Conservation (phyloP, 2,329 filamentous ascomycete genomes). For the Rasamsonia emersonii region DNA sequence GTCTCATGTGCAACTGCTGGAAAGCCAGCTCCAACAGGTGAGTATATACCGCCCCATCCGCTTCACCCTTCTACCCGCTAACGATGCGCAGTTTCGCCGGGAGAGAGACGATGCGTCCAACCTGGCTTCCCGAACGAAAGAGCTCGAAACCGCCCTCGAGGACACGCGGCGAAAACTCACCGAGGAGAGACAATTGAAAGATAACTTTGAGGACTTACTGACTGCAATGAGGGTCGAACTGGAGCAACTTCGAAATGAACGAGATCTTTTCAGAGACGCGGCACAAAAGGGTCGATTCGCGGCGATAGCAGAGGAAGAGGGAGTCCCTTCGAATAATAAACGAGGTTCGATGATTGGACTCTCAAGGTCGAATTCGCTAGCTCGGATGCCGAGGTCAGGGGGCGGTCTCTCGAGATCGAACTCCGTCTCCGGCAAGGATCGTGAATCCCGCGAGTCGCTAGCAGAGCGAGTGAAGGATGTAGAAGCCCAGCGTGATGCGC, state of each 20-base stretch:
- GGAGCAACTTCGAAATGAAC: slow-evolving; percentile 72
- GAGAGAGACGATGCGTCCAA: slow-evolving; percentile 45
- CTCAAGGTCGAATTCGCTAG: slow-evolving; percentile 59
- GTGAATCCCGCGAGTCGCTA: slow-evolving; percentile 59
- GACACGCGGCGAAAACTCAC: slow-evolving; percentile 71
- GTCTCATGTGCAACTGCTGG: slow-evolving; percentile 71
- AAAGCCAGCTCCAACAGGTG: slow-evolving; percentile 64
- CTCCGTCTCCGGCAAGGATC: slow-evolving; percentile 43
- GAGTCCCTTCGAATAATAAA: slow-evolving; percentile 23
- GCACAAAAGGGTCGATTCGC: slow-evolving; percentile 50
- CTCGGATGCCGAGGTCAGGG: slow-evolving; percentile 40
- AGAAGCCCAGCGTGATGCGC: slow-evolving; percentile 83
- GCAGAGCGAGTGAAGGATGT: slow-evolving; percentile 82
- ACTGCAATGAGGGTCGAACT: slow-evolving; percentile 76
- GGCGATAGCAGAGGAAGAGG: slow-evolving; percentile 53
- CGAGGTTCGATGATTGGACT: slow-evolving; percentile 45
- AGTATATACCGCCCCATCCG: slow-evolving; percentile 15
- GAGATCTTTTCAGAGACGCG: slow-evolving; percentile 75
- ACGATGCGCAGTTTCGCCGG: slow-evolving; percentile 29
- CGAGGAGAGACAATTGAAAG: slow-evolving; percentile 79
- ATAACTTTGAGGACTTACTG: slow-evolving; percentile 88
- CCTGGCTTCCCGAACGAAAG: slow-evolving; percentile 54
- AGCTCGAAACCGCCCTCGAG: slow-evolving; percentile 72
- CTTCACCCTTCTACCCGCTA: slow-evolving; percentile 7
- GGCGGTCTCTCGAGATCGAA: slow-evolving; percentile 52